Base-by-base conservation (phyloP, 2,329 filamentous ascomycete genomes). In the Trichoderma breve region DNA sequence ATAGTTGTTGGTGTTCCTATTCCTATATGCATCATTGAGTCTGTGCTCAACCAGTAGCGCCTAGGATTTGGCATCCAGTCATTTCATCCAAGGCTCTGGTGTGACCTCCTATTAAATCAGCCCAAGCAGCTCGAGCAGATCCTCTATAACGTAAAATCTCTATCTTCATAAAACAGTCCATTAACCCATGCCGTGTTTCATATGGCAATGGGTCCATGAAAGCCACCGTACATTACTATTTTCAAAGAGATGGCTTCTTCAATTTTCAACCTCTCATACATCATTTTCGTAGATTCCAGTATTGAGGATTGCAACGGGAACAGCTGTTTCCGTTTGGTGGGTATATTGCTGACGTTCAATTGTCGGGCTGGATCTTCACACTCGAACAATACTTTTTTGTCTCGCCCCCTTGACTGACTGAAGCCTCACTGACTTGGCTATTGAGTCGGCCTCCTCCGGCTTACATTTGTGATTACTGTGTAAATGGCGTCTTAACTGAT, bases 401-500 rank as follows among this genome's bases (percentile, higher is more conserved):
- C 53, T 71, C 55, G 32, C 7, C 11, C 14, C 63, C 24, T 55
- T 68, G 18, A 26, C 53, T 12, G 39, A 34, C n/a, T 24, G 39
- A 26, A 30, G 18, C 21, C 24, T 53, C 14, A 32, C 57, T 34
- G 30, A 28, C n/a, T 32, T 55, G 28, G 55, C 30, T 28, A 69
- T 30, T 26, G 51, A 43, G n/a, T 68, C 70, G 9, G 64, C 64
- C 26, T 72, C 70, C 26, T 72, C 70, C n/a, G 63, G 70, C 30
- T 63, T 68, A 57, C 60, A 68, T 43, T 72, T 72, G 26, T 71
- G 69, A 36, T 71, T 71, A 26, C 61, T 71, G 28, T 71, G 62
- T 55, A 71, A 47, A 77, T 91, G 89, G 36, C 89, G 85, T 24
- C 88, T 85, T 32, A 91, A 82, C 77, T 91, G 89, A 78, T 91